Percentiles rank a stretch among this genome's conserved stretches.
Evolutionary conservation across 345 rosid genomes (phyloP).

Genomic region (Adansonia digitata): DNA sequence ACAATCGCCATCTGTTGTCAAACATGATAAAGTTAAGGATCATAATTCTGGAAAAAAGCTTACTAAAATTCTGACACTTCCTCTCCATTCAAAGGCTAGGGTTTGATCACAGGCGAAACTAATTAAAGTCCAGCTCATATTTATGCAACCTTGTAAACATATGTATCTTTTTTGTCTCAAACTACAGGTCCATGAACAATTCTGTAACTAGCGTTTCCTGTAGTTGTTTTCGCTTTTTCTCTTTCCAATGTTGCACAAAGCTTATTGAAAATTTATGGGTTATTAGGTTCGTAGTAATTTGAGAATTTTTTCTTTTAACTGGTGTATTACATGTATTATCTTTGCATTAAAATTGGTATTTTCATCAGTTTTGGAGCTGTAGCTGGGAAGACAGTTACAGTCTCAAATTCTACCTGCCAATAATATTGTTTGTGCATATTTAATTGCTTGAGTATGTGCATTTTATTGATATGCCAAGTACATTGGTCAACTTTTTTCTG

Average conservation of each 20-base stretch:
- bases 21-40: neutral
- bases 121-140: neutral
- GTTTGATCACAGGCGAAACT: neutral
- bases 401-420: neutral
- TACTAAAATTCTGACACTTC: too few relatives aligned
- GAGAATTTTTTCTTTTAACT: neutral
- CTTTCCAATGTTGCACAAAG: neutral
- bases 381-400: too few relatives aligned
- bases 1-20: too few relatives aligned
- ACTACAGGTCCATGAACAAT: neutral
- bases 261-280: neutral
- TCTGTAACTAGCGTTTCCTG: neutral
- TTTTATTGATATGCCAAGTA: neutral
- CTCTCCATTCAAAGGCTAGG: neutral
- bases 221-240: neutral
- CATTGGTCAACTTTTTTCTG: neutral
- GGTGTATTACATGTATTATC: neutral
- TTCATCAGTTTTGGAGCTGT: neutral
- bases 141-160: neutral
- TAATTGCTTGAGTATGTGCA: neutral
- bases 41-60: neutral
- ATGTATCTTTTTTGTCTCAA: neutral
- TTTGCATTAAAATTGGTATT: neutral
- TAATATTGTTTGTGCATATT: neutral
- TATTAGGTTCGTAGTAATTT: neutral